A percentile compares a stretch with the other conserved stretches of the same genome.
Evolutionary conservation across 2,329 filamentous ascomycete species (phyloP).

Genomic region (Epichloe festucae): DNA sequence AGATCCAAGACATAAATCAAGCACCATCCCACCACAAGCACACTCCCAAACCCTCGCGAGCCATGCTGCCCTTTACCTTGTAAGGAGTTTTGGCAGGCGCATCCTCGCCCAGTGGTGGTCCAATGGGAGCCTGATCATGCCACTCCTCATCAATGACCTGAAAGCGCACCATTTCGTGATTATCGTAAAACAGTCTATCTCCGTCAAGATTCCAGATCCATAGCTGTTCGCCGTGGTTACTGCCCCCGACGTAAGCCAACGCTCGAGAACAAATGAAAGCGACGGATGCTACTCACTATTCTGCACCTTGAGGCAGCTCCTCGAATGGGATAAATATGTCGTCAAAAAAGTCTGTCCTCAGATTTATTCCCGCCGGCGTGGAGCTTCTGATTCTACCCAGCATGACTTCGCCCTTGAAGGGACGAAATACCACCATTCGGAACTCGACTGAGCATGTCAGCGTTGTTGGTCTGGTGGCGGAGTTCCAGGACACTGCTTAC

Average conservation of each 20-base stretch:
- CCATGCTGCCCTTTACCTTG: constrained; percentile 53
- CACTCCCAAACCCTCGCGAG: constrained; percentile 46
- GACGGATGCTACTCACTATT: constrained; percentile 49
- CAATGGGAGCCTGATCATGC: constrained; percentile 72
- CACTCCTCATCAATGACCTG: constrained; percentile 79
- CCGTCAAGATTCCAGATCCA: constrained; percentile 77
- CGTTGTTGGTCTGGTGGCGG: background rate
- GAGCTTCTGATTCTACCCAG: constrained; percentile 70
- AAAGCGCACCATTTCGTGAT: constrained; percentile 77
- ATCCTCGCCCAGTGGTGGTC: constrained; percentile 49
- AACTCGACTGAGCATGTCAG: constrained; percentile 58
- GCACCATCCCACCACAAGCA: constrained; percentile 50
- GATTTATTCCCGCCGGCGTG: constrained; percentile 57
- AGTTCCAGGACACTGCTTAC: constrained; percentile 28
- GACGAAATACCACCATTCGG: constrained; percentile 82
- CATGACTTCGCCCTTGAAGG: constrained; percentile 90
- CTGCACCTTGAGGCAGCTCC: constrained; percentile 60
- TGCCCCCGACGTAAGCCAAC: constrained; percentile 19
- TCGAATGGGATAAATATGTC: constrained; percentile 72
- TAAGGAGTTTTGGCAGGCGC: constrained; percentile 56
- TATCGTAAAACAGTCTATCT: constrained; percentile 72
- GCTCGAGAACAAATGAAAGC: background rate
- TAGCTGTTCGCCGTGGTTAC: constrained; percentile 60
- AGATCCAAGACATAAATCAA: constrained; percentile 3
- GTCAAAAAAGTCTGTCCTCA: constrained; percentile 85